phyloP scores from a whole-genome alignment of 2,329 filamentous ascomycete species.

The Pestalotiopsis fici region DNA sequence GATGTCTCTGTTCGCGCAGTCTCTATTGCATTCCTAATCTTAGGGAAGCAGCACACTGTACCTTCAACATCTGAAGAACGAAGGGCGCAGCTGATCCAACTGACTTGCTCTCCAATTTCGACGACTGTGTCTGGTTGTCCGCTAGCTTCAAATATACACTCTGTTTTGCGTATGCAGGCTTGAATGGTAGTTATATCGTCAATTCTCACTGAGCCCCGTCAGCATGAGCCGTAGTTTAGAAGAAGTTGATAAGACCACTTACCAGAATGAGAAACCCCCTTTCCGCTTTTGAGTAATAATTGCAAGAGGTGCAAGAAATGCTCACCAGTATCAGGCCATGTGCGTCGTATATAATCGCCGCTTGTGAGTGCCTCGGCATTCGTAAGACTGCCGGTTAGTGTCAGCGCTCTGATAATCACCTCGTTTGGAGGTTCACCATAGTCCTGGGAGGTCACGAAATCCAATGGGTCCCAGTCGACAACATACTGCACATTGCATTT shows the following conservation, averaged over 20 bases:
- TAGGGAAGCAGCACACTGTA: background rate
- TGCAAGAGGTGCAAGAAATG: background rate
- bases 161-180: background rate
- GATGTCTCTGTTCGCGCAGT: background rate
- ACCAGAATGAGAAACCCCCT: background rate
- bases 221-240: background rate
- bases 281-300: background rate
- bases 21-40: background rate
- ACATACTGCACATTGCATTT: background rate
- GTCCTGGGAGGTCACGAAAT: background rate
- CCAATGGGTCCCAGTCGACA: background rate
- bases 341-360: background rate
- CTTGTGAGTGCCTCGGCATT: background rate
- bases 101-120: background rate
- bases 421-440: background rate
- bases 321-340: background rate
- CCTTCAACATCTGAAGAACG: background rate
- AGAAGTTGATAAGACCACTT: background rate
- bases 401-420: background rate
- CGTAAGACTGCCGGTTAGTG: background rate
- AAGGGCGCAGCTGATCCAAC: background rate
- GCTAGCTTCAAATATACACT: background rate
- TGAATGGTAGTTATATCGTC: background rate
- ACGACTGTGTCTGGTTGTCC: background rate
- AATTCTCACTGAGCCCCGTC: background rate